A percentile compares a stretch with the other conserved stretches of the same genome.
Evolutionary conservation across 2,329 filamentous ascomycete species (phyloP).

Genomic region (Venturia pyrina): DNA sequence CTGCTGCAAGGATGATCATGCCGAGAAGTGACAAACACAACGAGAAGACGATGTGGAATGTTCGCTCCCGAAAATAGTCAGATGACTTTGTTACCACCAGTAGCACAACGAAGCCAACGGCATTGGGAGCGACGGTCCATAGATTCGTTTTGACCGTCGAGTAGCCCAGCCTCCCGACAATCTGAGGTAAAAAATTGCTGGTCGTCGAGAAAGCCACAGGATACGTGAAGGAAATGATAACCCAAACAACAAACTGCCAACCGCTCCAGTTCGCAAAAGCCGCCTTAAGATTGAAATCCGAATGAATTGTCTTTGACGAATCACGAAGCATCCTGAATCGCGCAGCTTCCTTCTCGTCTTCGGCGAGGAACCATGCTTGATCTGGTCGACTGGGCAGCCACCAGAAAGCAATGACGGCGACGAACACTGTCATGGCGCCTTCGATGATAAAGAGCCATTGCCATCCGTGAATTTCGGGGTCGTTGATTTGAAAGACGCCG

Average conservation of each 20-base stretch:
- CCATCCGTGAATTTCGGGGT: conserved; percentile 39
- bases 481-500: conserved; percentile 40
- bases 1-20: conserved; percentile 34
- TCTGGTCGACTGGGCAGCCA: conserved; percentile 40
- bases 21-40: conserved; percentile 19
- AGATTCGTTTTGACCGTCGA: conserved; percentile 45
- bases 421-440: conserved; percentile 35
- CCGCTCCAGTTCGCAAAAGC: conserved; percentile 19
- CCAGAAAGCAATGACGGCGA: conserved; percentile 38
- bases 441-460: conserved; percentile 42
- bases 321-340: conserved; percentile 31
- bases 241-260: conserved; percentile 17
- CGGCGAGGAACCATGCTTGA: conserved; percentile 42
- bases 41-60: conserved; percentile 32
- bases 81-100: conserved; percentile 27
- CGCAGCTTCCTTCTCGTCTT: conserved; percentile 35
- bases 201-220: not conserved
- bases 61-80: conserved; percentile 36
- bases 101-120: not conserved
- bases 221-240: conserved; percentile 29
- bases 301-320: conserved; percentile 1
- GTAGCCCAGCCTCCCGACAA: conserved; percentile 58
- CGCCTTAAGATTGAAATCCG: conserved; percentile 13
- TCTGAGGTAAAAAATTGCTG: conserved; percentile 43
- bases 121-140: conserved; percentile 1